Base-by-base conservation (phyloP, 306 rosid species). In the Vachellia collinsii region DNA sequence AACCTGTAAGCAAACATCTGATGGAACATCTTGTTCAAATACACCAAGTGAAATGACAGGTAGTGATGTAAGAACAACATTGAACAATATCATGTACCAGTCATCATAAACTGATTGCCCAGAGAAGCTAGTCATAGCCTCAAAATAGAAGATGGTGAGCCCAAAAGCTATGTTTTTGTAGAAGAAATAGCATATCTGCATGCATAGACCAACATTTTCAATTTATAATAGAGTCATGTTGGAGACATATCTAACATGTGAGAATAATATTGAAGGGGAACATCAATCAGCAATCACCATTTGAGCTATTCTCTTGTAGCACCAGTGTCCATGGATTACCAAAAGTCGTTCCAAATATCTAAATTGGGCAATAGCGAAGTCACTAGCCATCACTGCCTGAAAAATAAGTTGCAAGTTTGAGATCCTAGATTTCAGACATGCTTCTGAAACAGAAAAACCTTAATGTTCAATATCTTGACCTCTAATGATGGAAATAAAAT, bases 321-420 rank as follows among this genome's bases (percentile, higher is more conserved):
- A 96, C 99, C 99, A 96, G 82, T 96, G 99, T 81, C 99, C 99
- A 72, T 96, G 99, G 83, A 96, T 96, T 46, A 96, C 99, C 90
- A 96, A 84, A 87, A 96, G 99, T 88, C 99, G 89, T 92, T 96
- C 99, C 86, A 96, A 76, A 87, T 88, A 93, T 73, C 88, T 96
- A 81, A 96, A 96, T 83, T 96, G 97, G 56, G 98, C 93, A 64
- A 96, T 89, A 70, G 99, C 75, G 81, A 96, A 96, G 81, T 96
- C 99, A 85, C 99, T 96, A 70, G 99, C 98, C 98, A 96, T 96
- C 80, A 96, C 99, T 74, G 99, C 99, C 99, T 96, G 92, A 73
- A 82, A 83, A 79, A 20, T 36, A 86, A 47, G 37, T 76, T 62
- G 47, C 69, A 62, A 72, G 83, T 77, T 79, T 72, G 44, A 87